Evolutionary conservation across 1,139 yeast genomes (phyloP).

Genomic region (Taphrina pruni): DNA sequence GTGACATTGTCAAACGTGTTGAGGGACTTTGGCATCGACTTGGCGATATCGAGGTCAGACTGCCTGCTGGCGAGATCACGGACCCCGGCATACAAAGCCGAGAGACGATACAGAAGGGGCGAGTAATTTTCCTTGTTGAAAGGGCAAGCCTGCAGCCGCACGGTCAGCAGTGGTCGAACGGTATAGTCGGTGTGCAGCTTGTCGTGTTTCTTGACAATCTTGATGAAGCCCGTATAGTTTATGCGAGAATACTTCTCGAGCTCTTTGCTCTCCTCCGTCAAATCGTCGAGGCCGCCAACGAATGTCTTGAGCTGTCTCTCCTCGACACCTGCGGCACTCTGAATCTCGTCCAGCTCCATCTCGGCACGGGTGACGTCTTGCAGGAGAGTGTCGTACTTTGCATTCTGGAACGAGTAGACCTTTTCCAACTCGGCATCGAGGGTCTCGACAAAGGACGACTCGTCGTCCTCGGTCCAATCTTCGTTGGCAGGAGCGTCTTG

Average conservation of each 20-base stretch:
- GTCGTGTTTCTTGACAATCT: slow-evolving; percentile 95
- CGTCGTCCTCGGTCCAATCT: slow-evolving; percentile 79
- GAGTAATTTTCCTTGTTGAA: slow-evolving; percentile 95
- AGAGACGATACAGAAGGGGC: slow-evolving; percentile 35
- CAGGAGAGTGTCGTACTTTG: slow-evolving; percentile 72
- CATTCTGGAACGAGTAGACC: slow-evolving; percentile 84
- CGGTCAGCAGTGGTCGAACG: slow-evolving; percentile 85
- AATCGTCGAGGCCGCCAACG: slow-evolving; percentile 64
- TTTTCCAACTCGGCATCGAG: slow-evolving; percentile 86
- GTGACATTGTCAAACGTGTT: slow-evolving; percentile 40
- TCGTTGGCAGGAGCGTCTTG: slow-evolving; percentile 58
- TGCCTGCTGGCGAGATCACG: slow-evolving; percentile 28
- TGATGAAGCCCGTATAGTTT: slow-evolving; percentile 91
- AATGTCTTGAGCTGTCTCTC: slow-evolving; percentile 34
- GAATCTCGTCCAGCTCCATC: slow-evolving; percentile 58
- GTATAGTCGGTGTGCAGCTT: slow-evolving; percentile 83
- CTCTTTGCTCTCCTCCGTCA: slow-evolving; percentile 77
- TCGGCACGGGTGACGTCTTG: slow-evolving; percentile 70
- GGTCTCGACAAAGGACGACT: slow-evolving; percentile 76
- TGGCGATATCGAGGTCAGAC: slow-evolving; percentile 19
- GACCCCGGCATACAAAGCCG: slow-evolving; percentile 37
- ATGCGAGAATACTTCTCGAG: slow-evolving; percentile 87
- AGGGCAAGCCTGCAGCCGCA: slow-evolving; percentile 83
- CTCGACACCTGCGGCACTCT: slow-evolving; percentile 58
- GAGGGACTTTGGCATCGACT: slow-evolving; percentile 32